Conservation (phyloP, 2,329 filamentous ascomycete genomes). For the Ophiosphaerella herpotricha region DNA sequence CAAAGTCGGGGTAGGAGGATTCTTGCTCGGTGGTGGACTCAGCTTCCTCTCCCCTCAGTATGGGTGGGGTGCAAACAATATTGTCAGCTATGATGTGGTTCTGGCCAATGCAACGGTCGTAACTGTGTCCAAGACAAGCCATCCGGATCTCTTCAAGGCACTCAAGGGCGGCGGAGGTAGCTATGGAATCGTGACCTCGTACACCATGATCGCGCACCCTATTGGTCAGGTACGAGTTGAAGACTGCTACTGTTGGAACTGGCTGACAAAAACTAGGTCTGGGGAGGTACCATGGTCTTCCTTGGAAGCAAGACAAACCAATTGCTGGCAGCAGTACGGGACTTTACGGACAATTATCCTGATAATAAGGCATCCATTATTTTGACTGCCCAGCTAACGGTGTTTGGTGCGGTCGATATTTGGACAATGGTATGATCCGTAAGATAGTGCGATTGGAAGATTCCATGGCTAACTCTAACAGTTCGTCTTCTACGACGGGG, state of each 20-base stretch:
- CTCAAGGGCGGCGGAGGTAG: conserved; percentile 52
- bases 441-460: no score
- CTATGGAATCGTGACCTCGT: conserved; percentile 51
- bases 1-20: conserved; percentile 53
- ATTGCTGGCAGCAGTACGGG: conserved; percentile 54
- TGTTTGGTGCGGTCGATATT: conserved; percentile 53
- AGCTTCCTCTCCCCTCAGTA: conserved; percentile 50
- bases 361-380: conserved; percentile 67
- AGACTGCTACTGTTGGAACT: neutral
- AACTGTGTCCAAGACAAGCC: conserved; percentile 46
- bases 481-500: conserved; percentile 67
- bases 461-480: no score
- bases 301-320: conserved; percentile 44
- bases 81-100: conserved; percentile 54
- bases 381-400: conserved; percentile 57
- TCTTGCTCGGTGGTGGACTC: conserved; percentile 49
- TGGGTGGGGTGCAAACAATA: conserved; percentile 54
- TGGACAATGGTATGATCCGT: conserved; percentile 54
- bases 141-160: conserved; percentile 48
- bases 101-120: conserved; percentile 51
- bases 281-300: conserved; percentile 54
- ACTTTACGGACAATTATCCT: conserved; percentile 62
- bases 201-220: conserved; percentile 29
- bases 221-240: conserved; percentile 26
- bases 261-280: conserved; percentile 35